Percentiles rank a stretch among this genome's conserved stretches.
Conservation (phyloP, 2,329 filamentous ascomycete genomes). For the Fusarium multiceps region DNA sequence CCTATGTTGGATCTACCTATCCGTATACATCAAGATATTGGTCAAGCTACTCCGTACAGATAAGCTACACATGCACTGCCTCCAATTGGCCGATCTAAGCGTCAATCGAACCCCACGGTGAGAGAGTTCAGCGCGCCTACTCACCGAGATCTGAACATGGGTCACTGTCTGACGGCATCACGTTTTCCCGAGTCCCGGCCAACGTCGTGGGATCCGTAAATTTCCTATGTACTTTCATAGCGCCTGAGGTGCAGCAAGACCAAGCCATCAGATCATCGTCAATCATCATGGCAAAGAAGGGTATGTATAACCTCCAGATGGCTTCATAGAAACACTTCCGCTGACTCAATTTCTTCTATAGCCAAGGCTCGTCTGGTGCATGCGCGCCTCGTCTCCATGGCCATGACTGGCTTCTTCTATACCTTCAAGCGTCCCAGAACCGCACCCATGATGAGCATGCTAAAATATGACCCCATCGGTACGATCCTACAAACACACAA, state of each 20-base stretch:
- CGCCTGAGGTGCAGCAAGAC: conserved; percentile 18
- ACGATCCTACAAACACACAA: conserved; percentile 45
- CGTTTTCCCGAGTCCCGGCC: conserved; percentile 35
- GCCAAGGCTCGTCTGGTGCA: conserved; percentile 92
- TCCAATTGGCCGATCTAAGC: conserved; percentile 34
- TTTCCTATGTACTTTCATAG: conserved; percentile 38
- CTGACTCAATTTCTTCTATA: conserved; percentile 52
- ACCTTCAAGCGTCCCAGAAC: conserved; percentile 85
- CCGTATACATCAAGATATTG: conserved; percentile 4
- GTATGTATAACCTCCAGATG: conserved; percentile 19
- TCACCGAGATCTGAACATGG: conserved; percentile 2
- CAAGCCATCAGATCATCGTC: conserved; percentile 29
- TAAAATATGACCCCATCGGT: conserved; percentile 99
- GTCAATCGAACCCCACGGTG: conserved; percentile 3
- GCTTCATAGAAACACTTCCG: not conserved
- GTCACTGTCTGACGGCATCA: conserved; percentile 22
- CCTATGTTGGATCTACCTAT: not conserved
- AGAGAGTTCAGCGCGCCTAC: not conserved
- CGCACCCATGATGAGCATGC: conserved; percentile 89
- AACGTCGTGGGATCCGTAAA: conserved; percentile 37
- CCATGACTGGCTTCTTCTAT: conserved; percentile 98
- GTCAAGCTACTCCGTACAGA: conserved; percentile 9
- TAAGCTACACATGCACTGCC: conserved; percentile 3
- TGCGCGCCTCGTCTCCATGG: conserved; percentile 97
- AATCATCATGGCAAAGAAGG: conserved; percentile 46